These are phyloP conservation scores for Aegle marmelos DNA, from an alignment of 345 rosid genomes.

Conservation along the genomic window DNA sequence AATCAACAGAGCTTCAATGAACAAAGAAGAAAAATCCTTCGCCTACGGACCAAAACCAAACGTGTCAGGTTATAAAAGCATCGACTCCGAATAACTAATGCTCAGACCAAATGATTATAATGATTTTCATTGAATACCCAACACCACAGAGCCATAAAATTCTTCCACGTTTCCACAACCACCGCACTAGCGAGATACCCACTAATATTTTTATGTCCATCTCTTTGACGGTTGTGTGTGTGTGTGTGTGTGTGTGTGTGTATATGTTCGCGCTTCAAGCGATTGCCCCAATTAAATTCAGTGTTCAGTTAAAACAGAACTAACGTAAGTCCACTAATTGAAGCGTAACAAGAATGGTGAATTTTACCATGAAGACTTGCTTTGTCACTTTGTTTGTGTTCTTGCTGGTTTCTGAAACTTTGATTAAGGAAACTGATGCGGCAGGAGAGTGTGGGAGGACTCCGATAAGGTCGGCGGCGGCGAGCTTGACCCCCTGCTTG, in stretches of 20 bases:
- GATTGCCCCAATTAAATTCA: neutral
- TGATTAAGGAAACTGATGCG: slow-evolving; percentile 22
- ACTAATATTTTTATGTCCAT: neutral
- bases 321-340: neutral
- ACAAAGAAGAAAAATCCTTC: neutral
- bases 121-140: slow-evolving; percentile 22
- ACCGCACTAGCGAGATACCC: slow-evolving; percentile 33
- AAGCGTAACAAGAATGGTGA: slow-evolving; percentile 16
- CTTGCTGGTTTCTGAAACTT: slow-evolving; percentile 23
- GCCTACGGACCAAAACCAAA: neutral
- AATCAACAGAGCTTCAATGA: neutral
- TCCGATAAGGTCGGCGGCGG: slow-evolving; percentile 61
- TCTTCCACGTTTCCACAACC: slow-evolving; percentile 34
- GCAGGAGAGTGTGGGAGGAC: slow-evolving; percentile 77
- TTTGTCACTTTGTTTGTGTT: slow-evolving; percentile 25
- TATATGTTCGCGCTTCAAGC: too few species aligned
- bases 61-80: neutral
- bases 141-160: neutral
- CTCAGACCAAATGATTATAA: neutral
- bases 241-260: neutral
- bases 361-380: slow-evolving; percentile 12
- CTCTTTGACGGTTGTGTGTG: neutral
- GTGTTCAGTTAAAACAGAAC: neutral
- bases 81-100: neutral
- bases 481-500: slow-evolving; percentile 74